These are phyloP conservation scores for Aspergillus ostianus DNA, from an alignment of 495 filamentous ascomycete genomes.

Conservation along the genomic window DNA sequence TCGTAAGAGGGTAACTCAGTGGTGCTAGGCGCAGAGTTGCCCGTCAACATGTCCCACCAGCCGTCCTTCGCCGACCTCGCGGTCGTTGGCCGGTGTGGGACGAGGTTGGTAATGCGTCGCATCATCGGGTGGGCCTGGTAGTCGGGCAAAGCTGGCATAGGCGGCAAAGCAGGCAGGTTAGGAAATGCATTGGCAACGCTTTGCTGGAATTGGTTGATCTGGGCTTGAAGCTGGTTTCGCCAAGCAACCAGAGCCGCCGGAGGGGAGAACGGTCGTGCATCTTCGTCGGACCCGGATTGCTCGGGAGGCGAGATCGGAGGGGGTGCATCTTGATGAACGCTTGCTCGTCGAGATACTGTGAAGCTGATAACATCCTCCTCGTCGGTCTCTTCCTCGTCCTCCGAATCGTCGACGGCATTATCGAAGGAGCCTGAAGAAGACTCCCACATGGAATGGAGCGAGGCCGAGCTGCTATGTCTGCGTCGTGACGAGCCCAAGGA, in stretches of 20 bases:
- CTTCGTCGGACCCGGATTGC: conserved; percentile 27
- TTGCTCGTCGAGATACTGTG: conserved; percentile 43
- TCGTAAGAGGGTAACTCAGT: conserved; percentile 72
- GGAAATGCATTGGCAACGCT: conserved; percentile 66
- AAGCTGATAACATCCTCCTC: conserved; percentile 38
- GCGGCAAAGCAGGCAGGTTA: conserved; percentile 59
- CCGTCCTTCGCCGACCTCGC: conserved; percentile 51
- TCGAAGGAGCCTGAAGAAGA: conserved; percentile 44
- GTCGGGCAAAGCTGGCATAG: conserved; percentile 63
- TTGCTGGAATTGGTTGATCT: conserved; percentile 79
- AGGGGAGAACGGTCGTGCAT: conserved; percentile 47
- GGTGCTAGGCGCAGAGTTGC: conserved; percentile 43
- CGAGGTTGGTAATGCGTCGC: conserved; percentile 70
- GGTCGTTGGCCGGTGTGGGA: conserved; percentile 55
- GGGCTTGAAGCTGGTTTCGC: conserved; percentile 71
- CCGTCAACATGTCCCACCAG: conserved; percentile 69
- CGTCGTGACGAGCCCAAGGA: conserved; percentile 52
- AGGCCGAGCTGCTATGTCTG: conserved; percentile 64
- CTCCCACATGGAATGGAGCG: conserved; percentile 62
- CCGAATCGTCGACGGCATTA: conserved; percentile 48
- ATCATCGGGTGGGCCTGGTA: conserved; percentile 73
- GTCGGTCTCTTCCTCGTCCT: conserved; percentile 28
- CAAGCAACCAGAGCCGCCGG: conserved; percentile 67
- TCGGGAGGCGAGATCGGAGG: conserved; percentile 25
- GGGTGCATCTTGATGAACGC: conserved; percentile 40